A percentile compares a stretch with the other conserved stretches of the same genome.
Evolutionary conservation across 306 rosid genomes (phyloP).

Genomic region (Sechiopsis laciniata): DNA sequence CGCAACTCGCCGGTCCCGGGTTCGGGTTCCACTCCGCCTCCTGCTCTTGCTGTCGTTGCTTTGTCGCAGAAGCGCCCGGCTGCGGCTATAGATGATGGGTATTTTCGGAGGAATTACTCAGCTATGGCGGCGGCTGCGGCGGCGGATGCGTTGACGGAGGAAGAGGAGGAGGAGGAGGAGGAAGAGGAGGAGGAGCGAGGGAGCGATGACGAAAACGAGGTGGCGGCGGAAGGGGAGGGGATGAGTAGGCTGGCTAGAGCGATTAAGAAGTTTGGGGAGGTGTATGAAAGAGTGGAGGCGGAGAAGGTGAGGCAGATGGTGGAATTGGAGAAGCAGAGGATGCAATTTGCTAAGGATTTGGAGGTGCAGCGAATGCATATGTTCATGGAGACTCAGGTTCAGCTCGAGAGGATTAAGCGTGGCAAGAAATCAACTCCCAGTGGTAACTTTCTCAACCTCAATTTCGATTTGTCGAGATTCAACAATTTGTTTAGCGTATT

Average conservation of each 20-base stretch:
- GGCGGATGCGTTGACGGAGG: slow-evolving; percentile 54
- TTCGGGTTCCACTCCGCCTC: not conserved
- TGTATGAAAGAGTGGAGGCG: slow-evolving; percentile 79
- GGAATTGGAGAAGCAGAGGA: slow-evolving; percentile 94
- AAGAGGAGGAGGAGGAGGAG: slow-evolving; percentile 59
- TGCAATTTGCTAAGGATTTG: slow-evolving; percentile 85
- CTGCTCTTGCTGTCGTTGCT: slow-evolving; percentile 23
- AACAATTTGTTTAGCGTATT: not conserved
- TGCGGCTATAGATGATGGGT: slow-evolving; percentile 43
- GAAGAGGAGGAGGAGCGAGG: slow-evolving; percentile 30
- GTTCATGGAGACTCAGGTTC: slow-evolving; percentile 92
- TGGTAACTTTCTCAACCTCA: slow-evolving; percentile 30
- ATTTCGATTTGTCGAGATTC: not conserved
- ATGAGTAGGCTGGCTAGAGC: slow-evolving; percentile 78
- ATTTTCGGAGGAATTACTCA: slow-evolving; percentile 75
- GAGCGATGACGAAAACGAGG: slow-evolving; percentile 47
- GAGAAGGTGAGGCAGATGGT: slow-evolving; percentile 85
- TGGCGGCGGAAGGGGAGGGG: slow-evolving; percentile 57
- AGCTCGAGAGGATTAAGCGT: slow-evolving; percentile 90
- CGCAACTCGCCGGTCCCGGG: slow-evolving; percentile 38
- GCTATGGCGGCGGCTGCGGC: slow-evolving; percentile 92
- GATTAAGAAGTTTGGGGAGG: slow-evolving; percentile 72
- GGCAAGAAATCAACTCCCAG: slow-evolving; percentile 73
- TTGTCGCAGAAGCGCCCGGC: slow-evolving; percentile 61
- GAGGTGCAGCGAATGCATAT: slow-evolving; percentile 89